Evolutionary conservation across 495 filamentous ascomycete species (phyloP), one percentile per base, ranked within the genome.

Genomic region (Parachaetomium inaequale): DNA sequence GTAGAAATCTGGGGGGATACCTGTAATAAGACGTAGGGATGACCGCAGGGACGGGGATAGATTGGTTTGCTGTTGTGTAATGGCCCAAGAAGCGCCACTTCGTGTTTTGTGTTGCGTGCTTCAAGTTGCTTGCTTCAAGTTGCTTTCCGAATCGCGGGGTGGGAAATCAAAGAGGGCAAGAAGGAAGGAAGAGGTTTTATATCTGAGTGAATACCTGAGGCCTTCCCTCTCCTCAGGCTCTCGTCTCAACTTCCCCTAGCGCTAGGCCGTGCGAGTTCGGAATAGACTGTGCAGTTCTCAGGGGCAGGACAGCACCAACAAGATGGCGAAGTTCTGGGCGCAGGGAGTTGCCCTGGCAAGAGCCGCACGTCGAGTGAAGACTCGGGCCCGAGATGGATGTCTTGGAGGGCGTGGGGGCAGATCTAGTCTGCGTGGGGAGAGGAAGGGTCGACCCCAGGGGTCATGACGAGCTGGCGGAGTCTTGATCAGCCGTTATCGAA

Each of bases 1-100:
- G 19, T 3, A 45, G 23, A 12, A 26, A 29, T n/a, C 19, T 6
- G 57, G 28, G 32, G 57, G 43, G 7, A 29, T 38, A 25, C 23
- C 29, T 26, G 43, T 38, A 50, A 50, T 40, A 47, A 47, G 29
- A 49, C 23, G 15, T 19, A 58, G 29, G n/a, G 12, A 31, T 10
- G n/a, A 15, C 3, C 12, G 42, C 3, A 36, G 42, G 40, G 28
- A 36, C 46, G n/a, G 11, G 25, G 31, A 43, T 40, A 49, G 29
- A 49, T 40, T 62, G 31, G 40, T 38, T 55, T 53, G 50, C 59
- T 62, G 51, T 29, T 40, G 59, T 62, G 59, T 62, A 62, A 62
- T 34, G n/a, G 40, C 19, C 25, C 2, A 15, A 21, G 38, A 10
- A 36, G 15, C 49, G 26, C 26, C 58, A 54, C 49, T 53, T 61